phyloP scores from a whole-genome alignment of 2,329 filamentous ascomycete genomes.

The Diaporthe ampelina region DNA sequence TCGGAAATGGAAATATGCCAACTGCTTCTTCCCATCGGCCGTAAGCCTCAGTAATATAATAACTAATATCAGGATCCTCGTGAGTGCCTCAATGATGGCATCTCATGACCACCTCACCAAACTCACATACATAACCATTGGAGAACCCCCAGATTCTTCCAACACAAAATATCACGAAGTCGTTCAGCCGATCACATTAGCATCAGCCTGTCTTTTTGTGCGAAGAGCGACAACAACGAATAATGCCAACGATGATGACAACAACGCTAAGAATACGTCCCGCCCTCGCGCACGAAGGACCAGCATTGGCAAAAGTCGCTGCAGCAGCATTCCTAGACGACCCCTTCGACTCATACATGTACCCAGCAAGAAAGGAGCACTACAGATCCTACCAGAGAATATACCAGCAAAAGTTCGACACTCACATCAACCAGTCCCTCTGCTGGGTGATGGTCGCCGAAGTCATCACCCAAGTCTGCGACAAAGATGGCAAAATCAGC shows the following conservation, averaged over 20 bases:
- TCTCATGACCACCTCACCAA: no score
- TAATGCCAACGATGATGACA: not conserved
- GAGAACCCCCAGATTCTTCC: no score
- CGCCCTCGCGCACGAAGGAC: not conserved
- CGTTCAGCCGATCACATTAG: no score
- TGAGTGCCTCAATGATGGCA: no score
- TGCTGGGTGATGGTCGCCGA: conserved; percentile 6
- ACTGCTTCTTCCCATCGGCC: not conserved
- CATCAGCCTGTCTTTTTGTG: not conserved
- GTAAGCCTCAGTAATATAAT: not conserved
- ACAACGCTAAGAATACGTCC: not conserved
- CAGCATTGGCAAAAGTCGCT: not conserved
- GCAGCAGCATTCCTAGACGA: not conserved
- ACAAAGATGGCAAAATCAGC: not conserved
- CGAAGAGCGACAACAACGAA: not conserved
- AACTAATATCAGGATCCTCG: not conserved
- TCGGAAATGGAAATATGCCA: not conserved
- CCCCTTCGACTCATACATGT: conserved; percentile 6
- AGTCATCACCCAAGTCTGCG: not conserved
- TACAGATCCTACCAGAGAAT: not conserved
- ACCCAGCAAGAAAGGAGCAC: not conserved
- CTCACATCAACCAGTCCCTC: conserved; percentile 1
- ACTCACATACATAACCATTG: no score
- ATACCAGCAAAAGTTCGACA: conserved; percentile 6
- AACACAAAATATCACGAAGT: no score